A percentile compares a stretch with the other conserved stretches of the same genome.
These are phyloP conservation scores for Nicotiana noctiflora DNA, from an alignment of 257 asterid species.

Conservation along the genomic window DNA sequence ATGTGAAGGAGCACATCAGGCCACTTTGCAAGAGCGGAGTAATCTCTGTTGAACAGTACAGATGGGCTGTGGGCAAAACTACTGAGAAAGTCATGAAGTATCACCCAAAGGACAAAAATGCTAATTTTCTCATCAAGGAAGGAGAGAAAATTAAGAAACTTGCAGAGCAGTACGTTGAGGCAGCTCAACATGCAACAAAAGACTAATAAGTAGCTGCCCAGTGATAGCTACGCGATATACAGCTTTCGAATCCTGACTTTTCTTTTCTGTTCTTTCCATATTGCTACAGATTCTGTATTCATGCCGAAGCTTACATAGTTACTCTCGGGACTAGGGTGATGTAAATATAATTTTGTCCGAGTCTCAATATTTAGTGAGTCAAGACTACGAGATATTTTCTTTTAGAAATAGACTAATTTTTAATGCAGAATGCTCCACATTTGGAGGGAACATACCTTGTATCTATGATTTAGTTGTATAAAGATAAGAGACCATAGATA, in stretches of 20 bases:
- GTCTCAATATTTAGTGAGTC: background rate
- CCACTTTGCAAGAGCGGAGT: constrained; percentile 96
- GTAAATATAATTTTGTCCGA: background rate
- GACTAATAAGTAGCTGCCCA: constrained; percentile 6
- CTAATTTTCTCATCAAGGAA: constrained; percentile 92
- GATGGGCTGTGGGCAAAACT: constrained; percentile 93
- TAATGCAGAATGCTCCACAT: constrained; percentile 2
- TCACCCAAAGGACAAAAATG: constrained; percentile 76
- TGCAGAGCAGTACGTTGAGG: constrained; percentile 80
- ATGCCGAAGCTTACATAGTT: background rate
- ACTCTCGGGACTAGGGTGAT: background rate
- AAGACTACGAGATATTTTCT: background rate
- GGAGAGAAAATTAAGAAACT: constrained; percentile 94
- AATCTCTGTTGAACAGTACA: constrained; percentile 79
- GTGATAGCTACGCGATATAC: background rate
- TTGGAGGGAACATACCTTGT: background rate
- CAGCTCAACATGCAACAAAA: constrained; percentile 55
- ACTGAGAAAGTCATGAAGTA: constrained; percentile 94
- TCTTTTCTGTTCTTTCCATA: background rate
- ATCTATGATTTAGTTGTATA: background rate
- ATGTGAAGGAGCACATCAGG: constrained; percentile 89
- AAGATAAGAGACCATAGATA: background rate
- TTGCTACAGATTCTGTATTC: background rate
- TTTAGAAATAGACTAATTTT: background rate
- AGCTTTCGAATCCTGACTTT: background rate